Evolutionary conservation across 2,329 filamentous ascomycete species (phyloP), one percentile per base, ranked within the genome.

Genomic region (Colletotrichum cereale): DNA sequence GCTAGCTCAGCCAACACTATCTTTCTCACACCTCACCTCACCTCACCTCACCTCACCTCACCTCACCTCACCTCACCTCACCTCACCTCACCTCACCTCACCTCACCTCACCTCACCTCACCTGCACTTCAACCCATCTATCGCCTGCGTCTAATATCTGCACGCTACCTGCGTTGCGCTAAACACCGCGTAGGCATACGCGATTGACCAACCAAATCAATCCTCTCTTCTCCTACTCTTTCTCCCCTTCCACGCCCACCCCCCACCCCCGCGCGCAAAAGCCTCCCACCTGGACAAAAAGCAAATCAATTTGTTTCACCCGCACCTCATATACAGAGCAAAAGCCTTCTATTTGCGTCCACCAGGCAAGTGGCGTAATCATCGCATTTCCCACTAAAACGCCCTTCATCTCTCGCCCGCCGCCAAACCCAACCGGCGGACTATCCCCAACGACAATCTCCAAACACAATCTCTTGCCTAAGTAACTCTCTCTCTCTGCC

Each of bases 191-290:
- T 42, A 42, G 38, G 5, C 5, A 24, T 16, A 29, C 29, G 16
- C 52, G n/a, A 44, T 58, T 58, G 56, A 44, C 56, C 56, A 58
- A 58, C 56, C 24, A 58, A 18, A 29, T 21, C n/a, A n/a, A n/a
- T n/a, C n/a, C n/a, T n/a, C n/a, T n/a, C 36, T 24, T 44, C 56
- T 31, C 38, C 16, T 44, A 8, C 56, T 44, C 42, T 21, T 42
- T 21, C 6, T 8, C 21, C 18, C 42, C n/a, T 44, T 42, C 8
- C 31, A 34, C 31, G 8, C 40, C 18, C 11, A 8, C 42, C n/a
- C 44, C n/a, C n/a, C 42, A 21, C 21, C 18, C 34, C 18, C 24
- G n/a, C 18, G 29, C 21, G 38, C 56, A 10, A 38, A 44, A 44
- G 56, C 40, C 29, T 44, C 18, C 18, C 26, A 21, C 42, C 40